Evolutionary conservation across 2,329 filamentous ascomycete species (phyloP).

Genomic region (Diplodia intermedia): DNA sequence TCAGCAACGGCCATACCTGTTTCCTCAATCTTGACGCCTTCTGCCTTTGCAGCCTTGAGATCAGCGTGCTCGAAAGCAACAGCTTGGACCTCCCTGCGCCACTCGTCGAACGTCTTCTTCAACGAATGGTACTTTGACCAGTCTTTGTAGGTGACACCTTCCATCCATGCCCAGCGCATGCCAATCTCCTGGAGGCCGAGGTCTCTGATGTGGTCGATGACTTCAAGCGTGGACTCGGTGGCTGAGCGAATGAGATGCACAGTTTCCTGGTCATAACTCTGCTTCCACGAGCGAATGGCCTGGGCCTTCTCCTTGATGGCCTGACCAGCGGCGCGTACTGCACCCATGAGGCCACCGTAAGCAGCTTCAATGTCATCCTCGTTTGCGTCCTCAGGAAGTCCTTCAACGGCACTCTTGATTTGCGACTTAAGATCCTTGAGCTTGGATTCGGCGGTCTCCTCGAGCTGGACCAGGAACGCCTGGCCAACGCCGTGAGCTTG

Average conservation of each 20-base stretch:
- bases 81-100: conserved; percentile 81
- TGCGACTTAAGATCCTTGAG: conserved; percentile 69
- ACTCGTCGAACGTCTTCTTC: conserved; percentile 80
- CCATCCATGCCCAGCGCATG: conserved; percentile 93
- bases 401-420: conserved; percentile 64
- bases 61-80: conserved; percentile 77
- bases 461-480: conserved; percentile 71
- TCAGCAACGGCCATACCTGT: conserved; percentile 82
- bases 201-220: conserved; percentile 81
- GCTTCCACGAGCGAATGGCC: conserved; percentile 77
- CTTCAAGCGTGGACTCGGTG: conserved; percentile 80
- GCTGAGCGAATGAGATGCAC: conserved; percentile 72
- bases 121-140: conserved; percentile 95
- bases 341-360: conserved; percentile 59
- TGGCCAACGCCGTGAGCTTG: conserved; percentile 72
- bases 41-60: conserved; percentile 70
- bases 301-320: conserved; percentile 79
- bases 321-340: conserved; percentile 72
- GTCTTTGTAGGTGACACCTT: conserved; percentile 94
- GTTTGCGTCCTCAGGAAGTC: conserved; percentile 65
- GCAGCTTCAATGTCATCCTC: conserved; percentile 60
- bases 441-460: conserved; percentile 70
- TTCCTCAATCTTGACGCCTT: conserved; percentile 74
- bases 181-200: conserved; percentile 89
- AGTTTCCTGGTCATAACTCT: conserved; percentile 73